Conservation (phyloP, 495 filamentous ascomycete species). For the Parmelia sp. region DNA sequence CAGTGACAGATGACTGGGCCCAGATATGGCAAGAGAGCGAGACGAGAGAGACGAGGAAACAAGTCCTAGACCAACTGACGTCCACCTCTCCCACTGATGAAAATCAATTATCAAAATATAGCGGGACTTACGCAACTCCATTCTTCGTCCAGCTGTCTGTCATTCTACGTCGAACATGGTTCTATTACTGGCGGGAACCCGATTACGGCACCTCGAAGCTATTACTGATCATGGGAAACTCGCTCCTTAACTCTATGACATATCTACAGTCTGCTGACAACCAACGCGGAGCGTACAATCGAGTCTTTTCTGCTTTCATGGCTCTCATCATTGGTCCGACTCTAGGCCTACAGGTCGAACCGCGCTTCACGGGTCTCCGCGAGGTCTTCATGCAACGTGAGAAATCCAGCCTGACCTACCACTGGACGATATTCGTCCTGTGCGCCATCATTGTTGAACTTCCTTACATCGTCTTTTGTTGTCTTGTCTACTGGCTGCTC, state of each 20-base stretch:
- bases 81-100: slow-evolving; percentile 38
- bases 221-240: slow-evolving; percentile 26
- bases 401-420: slow-evolving; percentile 61
- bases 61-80: slow-evolving; percentile 52
- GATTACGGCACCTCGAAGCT: slow-evolving; percentile 45
- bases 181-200: slow-evolving; percentile 53
- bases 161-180: slow-evolving; percentile 52
- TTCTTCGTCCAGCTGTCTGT: slow-evolving; percentile 51
- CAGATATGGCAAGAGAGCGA: slow-evolving; percentile 50
- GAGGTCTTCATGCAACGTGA: slow-evolving; percentile 67
- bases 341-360: slow-evolving; percentile 63
- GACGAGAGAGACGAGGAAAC: slow-evolving; percentile 43
- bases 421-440: slow-evolving; percentile 65
- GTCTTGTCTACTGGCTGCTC: background rate
- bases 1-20: slow-evolving; percentile 54
- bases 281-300: slow-evolving; percentile 64
- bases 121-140: slow-evolving; percentile 47
- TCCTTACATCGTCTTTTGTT: slow-evolving; percentile 41
- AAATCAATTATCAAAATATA: slow-evolving; percentile 14
- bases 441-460: slow-evolving; percentile 67
- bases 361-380: slow-evolving; percentile 59
- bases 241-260: slow-evolving; percentile 64
- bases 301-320: slow-evolving; percentile 80
- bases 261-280: slow-evolving; percentile 65
- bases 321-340: slow-evolving; percentile 68